These are phyloP conservation scores for Haplosporangium gracile DNA, from an alignment of 192 early-diverging fungal genomes.

Conservation along the genomic window DNA sequence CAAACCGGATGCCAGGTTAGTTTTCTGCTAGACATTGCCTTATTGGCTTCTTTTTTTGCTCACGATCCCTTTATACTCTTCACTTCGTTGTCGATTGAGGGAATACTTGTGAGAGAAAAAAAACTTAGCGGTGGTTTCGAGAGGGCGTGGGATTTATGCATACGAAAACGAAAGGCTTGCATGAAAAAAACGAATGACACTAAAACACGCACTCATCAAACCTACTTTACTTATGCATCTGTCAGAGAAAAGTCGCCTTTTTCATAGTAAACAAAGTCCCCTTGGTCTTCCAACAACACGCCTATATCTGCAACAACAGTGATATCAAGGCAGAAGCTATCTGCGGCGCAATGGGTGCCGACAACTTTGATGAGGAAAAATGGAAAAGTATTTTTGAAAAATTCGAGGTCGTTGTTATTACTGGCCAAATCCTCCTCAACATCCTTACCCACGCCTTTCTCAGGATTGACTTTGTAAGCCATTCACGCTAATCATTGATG, in stretches of 20 bases:
- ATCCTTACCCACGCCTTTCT: slow-evolving; percentile 69
- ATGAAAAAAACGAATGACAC: too few relatives aligned
- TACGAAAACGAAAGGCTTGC: neutral
- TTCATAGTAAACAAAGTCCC: slow-evolving; percentile 92
- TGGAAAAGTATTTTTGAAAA: slow-evolving; percentile 75
- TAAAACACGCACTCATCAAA: neutral
- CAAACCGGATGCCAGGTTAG: slow-evolving; percentile 53
- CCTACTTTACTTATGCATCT: neutral
- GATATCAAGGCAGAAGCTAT: slow-evolving; percentile 71
- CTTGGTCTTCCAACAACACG: slow-evolving; percentile 86
- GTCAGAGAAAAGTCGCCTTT: slow-evolving; percentile 64
- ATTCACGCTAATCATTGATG: neutral
- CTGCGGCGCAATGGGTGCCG: slow-evolving; percentile 78
- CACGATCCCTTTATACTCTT: neutral
- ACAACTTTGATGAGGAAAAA: slow-evolving; percentile 66
- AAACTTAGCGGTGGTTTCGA: neutral
- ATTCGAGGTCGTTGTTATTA: slow-evolving; percentile 85
- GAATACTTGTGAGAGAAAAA: neutral
- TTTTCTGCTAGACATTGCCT: neutral
- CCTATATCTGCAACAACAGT: slow-evolving; percentile 78
- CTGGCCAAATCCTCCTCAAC: slow-evolving; percentile 86
- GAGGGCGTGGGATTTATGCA: neutral
- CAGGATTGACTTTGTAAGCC: slow-evolving; percentile 57
- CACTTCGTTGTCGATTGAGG: neutral
- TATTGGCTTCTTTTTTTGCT: neutral